Conservation (phyloP, 306 rosid genomes). For the Abrus precatorius region DNA sequence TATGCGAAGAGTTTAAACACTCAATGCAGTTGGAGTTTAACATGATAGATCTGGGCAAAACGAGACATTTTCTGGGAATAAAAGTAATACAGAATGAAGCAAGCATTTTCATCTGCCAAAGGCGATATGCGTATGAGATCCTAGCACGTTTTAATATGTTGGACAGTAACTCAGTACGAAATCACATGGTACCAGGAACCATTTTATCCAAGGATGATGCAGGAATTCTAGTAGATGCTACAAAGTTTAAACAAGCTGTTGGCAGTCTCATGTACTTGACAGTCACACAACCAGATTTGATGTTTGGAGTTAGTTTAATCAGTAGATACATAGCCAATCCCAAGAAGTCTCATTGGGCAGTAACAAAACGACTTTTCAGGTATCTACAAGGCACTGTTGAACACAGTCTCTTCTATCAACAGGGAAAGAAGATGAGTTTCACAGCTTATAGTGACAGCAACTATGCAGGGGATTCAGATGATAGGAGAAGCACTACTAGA, state of each 20-base stretch:
- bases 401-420: neutral
- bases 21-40: constrained; percentile 1
- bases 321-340: neutral
- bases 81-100: neutral
- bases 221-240: neutral
- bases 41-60: neutral
- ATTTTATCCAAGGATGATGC: neutral
- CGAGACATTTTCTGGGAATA: neutral
- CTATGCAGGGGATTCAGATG: no score
- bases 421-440: neutral
- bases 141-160: neutral
- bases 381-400: neutral
- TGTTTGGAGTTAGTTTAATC: neutral
- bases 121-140: neutral
- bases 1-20: neutral
- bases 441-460: neutral
- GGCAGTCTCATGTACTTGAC: constrained; percentile 8
- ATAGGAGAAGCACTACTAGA: neutral
- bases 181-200: neutral
- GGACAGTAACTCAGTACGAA: neutral
- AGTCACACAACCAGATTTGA: neutral
- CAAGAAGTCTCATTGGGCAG: neutral
- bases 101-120: neutral
- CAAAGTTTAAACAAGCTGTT: neutral
- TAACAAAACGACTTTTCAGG: neutral